Evolutionary conservation across 78 protist species (phyloP), one percentile per base, ranked within the genome.

Genomic region (Bodo saltans): DNA sequence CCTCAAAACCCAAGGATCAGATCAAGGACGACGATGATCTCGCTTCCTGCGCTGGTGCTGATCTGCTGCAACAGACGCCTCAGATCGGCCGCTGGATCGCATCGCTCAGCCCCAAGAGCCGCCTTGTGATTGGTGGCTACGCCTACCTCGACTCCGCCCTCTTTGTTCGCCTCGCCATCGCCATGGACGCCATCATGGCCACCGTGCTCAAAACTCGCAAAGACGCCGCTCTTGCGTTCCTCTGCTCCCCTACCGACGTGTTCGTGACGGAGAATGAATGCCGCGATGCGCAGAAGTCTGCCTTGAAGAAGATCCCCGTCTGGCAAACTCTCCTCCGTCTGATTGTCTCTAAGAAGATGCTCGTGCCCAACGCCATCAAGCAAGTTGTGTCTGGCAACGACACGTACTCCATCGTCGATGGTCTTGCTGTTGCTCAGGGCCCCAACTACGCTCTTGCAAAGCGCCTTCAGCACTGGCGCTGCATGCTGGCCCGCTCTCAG

Each of bases 381-480:
- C 72, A 69, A 12, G 83, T 72, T 3, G 84, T 83, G 11, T 28
- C 1, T 12, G 83, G 40, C 38, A 73, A 30, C 41, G 75, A 88
- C 67, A n/a, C n/a, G n/a, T 11, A 29, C 27, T 70, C 29, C 74
- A 42, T 83, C 78, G 21, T 75, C 30, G 80, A 68, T 26, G 83
- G 68, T 1, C 28, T 71, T 17, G 87, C 75, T 34, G 72, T 52
- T 17, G 70, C 81, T 11, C 91, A 88, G 82, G 93, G 93, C 0
- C 93, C 93, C 29, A 91, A 91, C 86, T 91, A 91, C 80, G 88
- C 85, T 2, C 71, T 85, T 32, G 90, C 93, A 17, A 91, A 91
- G 88, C 78, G 88, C 26, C 70, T 88, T 29, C 93, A 91, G 80
- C 89, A 88, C 73, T 91, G 93, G 93, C 70, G 93, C 37, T 89